Evolutionary conservation across 2,329 filamentous ascomycete genomes (phyloP), one percentile per base, ranked within the genome.

Genomic region (Sarocladium strictum): DNA sequence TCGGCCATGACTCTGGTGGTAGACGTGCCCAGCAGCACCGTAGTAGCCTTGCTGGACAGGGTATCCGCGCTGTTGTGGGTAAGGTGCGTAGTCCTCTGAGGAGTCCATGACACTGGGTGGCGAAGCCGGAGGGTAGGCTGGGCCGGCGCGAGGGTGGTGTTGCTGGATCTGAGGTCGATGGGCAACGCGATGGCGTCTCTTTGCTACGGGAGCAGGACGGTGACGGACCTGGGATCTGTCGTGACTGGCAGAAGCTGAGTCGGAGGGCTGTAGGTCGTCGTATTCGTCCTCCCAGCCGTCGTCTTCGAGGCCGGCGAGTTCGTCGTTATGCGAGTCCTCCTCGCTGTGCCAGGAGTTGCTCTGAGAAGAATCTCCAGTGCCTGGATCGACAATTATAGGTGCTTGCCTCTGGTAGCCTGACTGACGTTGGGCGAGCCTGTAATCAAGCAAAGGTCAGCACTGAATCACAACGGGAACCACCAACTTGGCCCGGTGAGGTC

Each of bases 221-320:
- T 51, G 47, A 23, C 47, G 47, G 17, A 51, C 47, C 17, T 51
- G 47, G 11, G 47, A 51, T 21, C 47, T 11, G 47, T 72, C 54
- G 67, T 63, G 9, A 66, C 63, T 55, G 58, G 51, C 40, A 11
- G 82, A 85, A 17, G 81, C 81, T 7, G 82, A 84, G 63, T 85
- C 82, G 32, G 76, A 77, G 14, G 81, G 81, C 2, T 79, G 76
- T 58, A 83, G 62, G 33, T 79, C 79, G 63, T 76, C 76, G 50
- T 73, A 68, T 15, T 73, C 65, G 59, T 70, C 66, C 54, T 73
- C 69, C 50, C 65, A 62, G 23, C 4, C 32, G 50, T 65, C 57
- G 24, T 69, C 65, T 41, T 65, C 62, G 49, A 66, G 64, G 19
- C 64, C 63, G 14, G 60, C 54, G 24, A 53, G 19, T n/a, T 51